Evolutionary conservation across 2,329 filamentous ascomycete genomes (phyloP).

Genomic region (Lasiodiplodia theobromae): DNA sequence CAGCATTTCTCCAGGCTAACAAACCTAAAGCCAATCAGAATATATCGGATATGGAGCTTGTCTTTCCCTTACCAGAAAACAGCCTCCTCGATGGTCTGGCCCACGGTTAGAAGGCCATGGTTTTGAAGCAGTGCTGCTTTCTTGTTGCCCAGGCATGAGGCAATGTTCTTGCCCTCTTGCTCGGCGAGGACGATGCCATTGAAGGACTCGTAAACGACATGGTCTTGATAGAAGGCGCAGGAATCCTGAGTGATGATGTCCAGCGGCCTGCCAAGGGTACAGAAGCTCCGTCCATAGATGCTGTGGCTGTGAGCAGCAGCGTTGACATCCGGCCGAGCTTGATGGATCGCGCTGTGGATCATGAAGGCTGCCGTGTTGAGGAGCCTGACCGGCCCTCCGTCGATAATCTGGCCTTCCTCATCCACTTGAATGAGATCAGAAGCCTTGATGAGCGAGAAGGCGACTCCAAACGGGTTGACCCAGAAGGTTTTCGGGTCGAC

Average conservation of each 20-base stretch:
- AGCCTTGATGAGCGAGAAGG: slow-evolving; percentile 67
- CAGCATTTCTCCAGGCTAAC: slow-evolving; percentile 62
- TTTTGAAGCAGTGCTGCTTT: slow-evolving; percentile 63
- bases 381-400: slow-evolving; percentile 58
- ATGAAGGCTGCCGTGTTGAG: slow-evolving; percentile 61
- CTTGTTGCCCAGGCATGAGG: slow-evolving; percentile 54
- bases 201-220: slow-evolving; percentile 60
- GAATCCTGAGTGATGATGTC: slow-evolving; percentile 67
- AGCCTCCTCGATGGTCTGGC: slow-evolving; percentile 57
- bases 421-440: slow-evolving; percentile 74
- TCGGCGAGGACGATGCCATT: slow-evolving; percentile 61
- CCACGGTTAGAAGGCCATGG: slow-evolving; percentile 61
- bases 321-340: slow-evolving; percentile 64
- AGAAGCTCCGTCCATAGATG: slow-evolving; percentile 68
- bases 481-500: slow-evolving; percentile 67
- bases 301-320: slow-evolving; percentile 67
- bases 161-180: slow-evolving; percentile 62
- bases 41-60: not conserved
- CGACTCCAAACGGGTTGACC: slow-evolving; percentile 71
- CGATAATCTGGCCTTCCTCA: slow-evolving; percentile 67
- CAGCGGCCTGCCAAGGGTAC: slow-evolving; percentile 64
- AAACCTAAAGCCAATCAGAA: slow-evolving; percentile 41
- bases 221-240: slow-evolving; percentile 63
- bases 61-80: slow-evolving; percentile 54
- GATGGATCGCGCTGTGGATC: slow-evolving; percentile 67